Base-by-base conservation (phyloP, 768 basidiomycete genomes). In the Fomitopsis pulvina region DNA sequence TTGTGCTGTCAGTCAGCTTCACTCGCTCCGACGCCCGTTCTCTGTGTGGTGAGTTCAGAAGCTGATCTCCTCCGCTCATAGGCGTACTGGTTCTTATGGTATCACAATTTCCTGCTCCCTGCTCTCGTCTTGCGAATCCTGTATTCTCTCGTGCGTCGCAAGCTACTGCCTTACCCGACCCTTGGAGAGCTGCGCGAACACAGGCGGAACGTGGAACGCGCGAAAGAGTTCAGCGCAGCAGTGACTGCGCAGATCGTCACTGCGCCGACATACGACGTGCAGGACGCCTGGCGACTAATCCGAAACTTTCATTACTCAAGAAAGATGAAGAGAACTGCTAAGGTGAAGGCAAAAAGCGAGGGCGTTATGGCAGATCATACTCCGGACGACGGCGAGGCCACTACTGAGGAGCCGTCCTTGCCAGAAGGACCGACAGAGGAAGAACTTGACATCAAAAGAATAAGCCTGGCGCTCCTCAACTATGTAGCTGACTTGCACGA, bases 21-120 rank as follows among this genome's bases (percentile, higher is more conserved):
- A 14, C 38, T 21, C 27, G 28, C 48, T 14, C 47, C n/a, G 18
- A 14, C 30, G 9, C 1, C 27, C 30, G 14, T 1, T 1, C 7
- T 16, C 6, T 18, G 12, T 30, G 20, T 20, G 14, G 20, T 48
- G 16, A 28, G 37, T 20, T 6, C 18, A 39, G 16, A 29, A 16
- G 42, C 30, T 52, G 45, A 54, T 34, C 18, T n/a, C 24, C 37
- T 41, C 30, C 47, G 38, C 12, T 14, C 22, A 28, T 39, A 85
- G 85, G 49, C 70, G 1, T 86, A 76, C 54, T 86, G 85, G 85
- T 62, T 72, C 29, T 57, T 84, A 14, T 86, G 84, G 84, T 77
- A 76, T 62, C 57, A 76, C 45, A 71, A 83, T 56, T 58, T 81
- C 12, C 68, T 87, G 3, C 66, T 77, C 11, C 75, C 85, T 11